These are phyloP conservation scores for Heliamphora pulchella DNA, from an alignment of 179 eudicot genomes.

Conservation along the genomic window DNA sequence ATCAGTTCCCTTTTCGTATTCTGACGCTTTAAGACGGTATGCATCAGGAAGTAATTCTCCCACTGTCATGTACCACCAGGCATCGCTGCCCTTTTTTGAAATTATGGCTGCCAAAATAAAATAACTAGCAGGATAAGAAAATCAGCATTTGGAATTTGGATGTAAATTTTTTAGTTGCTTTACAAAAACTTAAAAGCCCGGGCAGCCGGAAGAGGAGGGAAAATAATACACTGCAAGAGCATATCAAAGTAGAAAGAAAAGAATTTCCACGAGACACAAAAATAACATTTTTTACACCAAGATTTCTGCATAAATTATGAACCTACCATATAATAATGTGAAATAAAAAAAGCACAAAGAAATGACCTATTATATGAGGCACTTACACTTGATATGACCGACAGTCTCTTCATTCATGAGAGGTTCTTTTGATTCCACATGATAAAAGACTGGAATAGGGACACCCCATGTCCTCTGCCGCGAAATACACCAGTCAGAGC, in stretches of 20 bases:
- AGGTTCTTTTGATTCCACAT: slow-evolving; percentile 77
- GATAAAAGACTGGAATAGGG: slow-evolving; percentile 97
- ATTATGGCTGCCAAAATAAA: slow-evolving; percentile 53
- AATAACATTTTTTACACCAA: not conserved
- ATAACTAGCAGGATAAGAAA: not conserved
- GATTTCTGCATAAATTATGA: not conserved
- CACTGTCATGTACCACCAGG: slow-evolving; percentile 91
- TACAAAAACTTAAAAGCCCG: not conserved
- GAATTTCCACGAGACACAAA: not conserved
- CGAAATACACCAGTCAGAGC: slow-evolving; percentile 99
- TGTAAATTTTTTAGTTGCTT: not conserved
- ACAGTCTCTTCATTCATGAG: slow-evolving; percentile 87
- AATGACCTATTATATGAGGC: slow-evolving; percentile 1
- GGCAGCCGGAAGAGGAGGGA: not conserved
- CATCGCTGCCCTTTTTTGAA: slow-evolving; percentile 87
- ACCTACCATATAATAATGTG: not conserved
- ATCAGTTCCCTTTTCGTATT: slow-evolving; percentile 80
- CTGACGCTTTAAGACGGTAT: slow-evolving; percentile 67
- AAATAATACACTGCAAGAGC: not conserved
- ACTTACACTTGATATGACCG: slow-evolving; percentile 68
- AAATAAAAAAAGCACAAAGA: not conserved
- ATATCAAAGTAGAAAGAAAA: not conserved
- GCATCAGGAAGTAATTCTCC: slow-evolving; percentile 83
- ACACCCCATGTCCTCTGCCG: slow-evolving; percentile 99
- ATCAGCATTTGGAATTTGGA: not conserved